Evolutionary conservation across 495 filamentous ascomycete genomes (phyloP).

Genomic region (Astrothelium macrocarpum): DNA sequence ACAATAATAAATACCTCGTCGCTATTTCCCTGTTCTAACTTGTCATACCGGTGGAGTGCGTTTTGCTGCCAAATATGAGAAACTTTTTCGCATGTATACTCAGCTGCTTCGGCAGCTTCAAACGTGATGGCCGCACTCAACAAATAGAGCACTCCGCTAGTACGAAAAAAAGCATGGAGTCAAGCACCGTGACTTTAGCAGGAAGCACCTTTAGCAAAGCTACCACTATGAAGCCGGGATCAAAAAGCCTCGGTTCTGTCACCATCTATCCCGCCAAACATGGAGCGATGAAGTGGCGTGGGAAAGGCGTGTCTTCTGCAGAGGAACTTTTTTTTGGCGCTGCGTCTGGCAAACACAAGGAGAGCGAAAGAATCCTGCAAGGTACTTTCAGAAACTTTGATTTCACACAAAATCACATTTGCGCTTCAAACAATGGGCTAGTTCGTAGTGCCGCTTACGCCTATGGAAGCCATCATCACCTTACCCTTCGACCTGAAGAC

Average conservation of each 20-base stretch:
- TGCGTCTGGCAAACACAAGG: neutral
- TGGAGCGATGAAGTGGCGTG: neutral
- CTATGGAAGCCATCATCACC: conserved; percentile 11
- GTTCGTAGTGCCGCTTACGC: conserved; percentile 1
- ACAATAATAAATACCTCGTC: too few relatives aligned
- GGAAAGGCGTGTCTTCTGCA: neutral
- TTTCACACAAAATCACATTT: neutral
- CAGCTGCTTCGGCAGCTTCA: neutral
- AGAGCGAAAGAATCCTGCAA: conserved; percentile 5
- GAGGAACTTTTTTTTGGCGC: neutral
- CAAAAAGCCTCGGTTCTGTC: neutral
- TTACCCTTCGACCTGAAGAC: conserved; percentile 11
- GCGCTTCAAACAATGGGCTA: conserved; percentile 7
- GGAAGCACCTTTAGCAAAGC: neutral
- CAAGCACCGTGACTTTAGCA: neutral
- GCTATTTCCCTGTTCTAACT: neutral
- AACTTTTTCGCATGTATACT: neutral
- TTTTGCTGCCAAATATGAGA: neutral
- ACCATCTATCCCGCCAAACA: conserved; percentile 8
- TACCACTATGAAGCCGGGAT: too few relatives aligned
- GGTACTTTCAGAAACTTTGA: conserved; percentile 4
- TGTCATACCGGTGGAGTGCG: neutral
- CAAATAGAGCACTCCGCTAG: neutral
- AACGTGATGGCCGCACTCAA: neutral
- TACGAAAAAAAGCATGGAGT: neutral